Evolutionary conservation across 1,284 basidiomycete genomes (phyloP).

Genomic region (Heliocybe sulcata): DNA sequence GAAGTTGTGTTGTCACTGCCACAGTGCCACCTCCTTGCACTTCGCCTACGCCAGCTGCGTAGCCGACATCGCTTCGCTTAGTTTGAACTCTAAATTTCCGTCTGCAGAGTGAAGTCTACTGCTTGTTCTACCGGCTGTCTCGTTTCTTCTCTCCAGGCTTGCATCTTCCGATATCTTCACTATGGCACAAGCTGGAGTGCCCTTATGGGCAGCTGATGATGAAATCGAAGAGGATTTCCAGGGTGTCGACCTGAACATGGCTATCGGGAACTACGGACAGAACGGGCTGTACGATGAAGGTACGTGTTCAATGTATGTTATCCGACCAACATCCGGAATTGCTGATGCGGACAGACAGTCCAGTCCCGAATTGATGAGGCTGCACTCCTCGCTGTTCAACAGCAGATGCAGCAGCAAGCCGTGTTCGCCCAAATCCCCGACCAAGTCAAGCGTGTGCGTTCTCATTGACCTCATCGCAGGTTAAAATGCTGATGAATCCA

Average conservation of each 20-base stretch:
- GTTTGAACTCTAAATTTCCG: no score
- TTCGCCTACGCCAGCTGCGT: no score
- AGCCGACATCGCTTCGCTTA: no score
- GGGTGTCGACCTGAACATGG: constrained; percentile 64
- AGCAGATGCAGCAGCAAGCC: constrained; percentile 74
- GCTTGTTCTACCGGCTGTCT: no score
- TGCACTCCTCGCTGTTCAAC: constrained; percentile 62
- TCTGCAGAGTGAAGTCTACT: no score
- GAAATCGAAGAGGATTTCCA: constrained; percentile 71
- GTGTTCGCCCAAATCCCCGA: constrained; percentile 76
- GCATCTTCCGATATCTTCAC: background rate
- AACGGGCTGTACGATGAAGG: constrained; percentile 66
- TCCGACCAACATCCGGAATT: background rate
- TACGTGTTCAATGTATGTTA: constrained; percentile 20
- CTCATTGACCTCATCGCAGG: background rate
- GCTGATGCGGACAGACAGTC: constrained; percentile 21
- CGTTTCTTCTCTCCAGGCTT: no score
- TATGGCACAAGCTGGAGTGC: constrained; percentile 56
- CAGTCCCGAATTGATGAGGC: constrained; percentile 61
- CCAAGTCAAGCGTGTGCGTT: constrained; percentile 71
- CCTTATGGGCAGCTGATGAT: constrained; percentile 58
- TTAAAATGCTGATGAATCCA: background rate
- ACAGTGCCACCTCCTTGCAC: no score
- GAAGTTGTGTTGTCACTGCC: no score
- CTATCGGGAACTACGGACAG: constrained; percentile 65